Conservation (phyloP, 192 early-diverging fungal species). For the Coemansia sp. region DNA sequence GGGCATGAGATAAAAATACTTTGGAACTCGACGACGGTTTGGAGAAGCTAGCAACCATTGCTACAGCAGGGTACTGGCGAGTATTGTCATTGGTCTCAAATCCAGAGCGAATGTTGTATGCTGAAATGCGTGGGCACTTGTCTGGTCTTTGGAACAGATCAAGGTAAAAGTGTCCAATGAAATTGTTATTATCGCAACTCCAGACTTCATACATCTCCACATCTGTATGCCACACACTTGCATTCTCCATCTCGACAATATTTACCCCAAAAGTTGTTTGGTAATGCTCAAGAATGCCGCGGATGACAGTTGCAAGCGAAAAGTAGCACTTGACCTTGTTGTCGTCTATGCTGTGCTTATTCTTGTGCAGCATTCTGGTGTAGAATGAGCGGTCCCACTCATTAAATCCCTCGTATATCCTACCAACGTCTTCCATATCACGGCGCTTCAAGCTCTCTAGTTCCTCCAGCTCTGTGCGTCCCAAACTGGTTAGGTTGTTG, state of each 20-base stretch:
- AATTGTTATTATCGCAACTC: conserved; percentile 53
- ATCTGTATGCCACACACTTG: conserved; percentile 65
- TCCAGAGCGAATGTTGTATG: conserved; percentile 33
- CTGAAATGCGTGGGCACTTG: conserved; percentile 57
- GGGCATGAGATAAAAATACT: conserved; percentile 65
- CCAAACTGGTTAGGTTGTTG: conserved; percentile 45
- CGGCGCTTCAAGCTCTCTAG: conserved; percentile 59
- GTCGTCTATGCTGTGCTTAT: conserved; percentile 60
- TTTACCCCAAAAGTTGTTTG: conserved; percentile 58
- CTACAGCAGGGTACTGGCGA: conserved; percentile 54
- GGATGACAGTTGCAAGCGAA: conserved; percentile 49
- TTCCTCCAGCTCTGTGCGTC: conserved; percentile 51
- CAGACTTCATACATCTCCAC: conserved; percentile 68
- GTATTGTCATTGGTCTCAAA: conserved; percentile 60
- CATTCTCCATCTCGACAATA: not conserved
- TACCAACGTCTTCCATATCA: conserved; percentile 22
- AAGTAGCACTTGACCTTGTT: conserved; percentile 73
- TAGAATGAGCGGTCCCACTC: conserved; percentile 76
- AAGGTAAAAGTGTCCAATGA: conserved; percentile 65
- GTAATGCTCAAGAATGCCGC: conserved; percentile 64
- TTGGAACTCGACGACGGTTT: conserved; percentile 58
- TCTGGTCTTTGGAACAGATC: conserved; percentile 65
- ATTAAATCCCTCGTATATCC: conserved; percentile 26
- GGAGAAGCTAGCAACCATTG: conserved; percentile 59
- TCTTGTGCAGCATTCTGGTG: conserved; percentile 56